phyloP scores from a whole-genome alignment of 352 stramenopile genomes.

The Plasmopara viticola region DNA sequence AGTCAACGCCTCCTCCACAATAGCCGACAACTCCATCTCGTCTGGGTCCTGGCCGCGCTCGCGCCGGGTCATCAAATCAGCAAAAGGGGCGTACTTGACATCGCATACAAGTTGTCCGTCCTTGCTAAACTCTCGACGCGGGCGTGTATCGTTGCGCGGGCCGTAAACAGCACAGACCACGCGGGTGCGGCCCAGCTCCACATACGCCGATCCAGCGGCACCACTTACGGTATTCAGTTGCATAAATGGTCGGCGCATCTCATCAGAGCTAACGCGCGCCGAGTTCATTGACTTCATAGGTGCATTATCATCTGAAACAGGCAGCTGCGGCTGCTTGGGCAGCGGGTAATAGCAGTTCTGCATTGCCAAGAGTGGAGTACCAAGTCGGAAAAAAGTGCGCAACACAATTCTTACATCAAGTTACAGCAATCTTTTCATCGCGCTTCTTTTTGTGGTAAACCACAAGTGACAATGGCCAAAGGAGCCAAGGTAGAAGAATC shows the following conservation, averaged over 20 bases:
- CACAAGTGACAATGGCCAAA: slow-evolving; percentile 28
- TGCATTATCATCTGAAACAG: slow-evolving; percentile 18
- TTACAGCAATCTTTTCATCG: slow-evolving; percentile 4
- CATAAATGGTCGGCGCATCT: slow-evolving; percentile 85
- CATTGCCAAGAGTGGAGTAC: slow-evolving; percentile 26
- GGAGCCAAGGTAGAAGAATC: slow-evolving; percentile 25
- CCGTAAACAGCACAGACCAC: slow-evolving; percentile 87
- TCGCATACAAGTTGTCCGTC: slow-evolving; percentile 84
- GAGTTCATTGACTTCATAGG: slow-evolving; percentile 36
- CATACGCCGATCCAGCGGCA: slow-evolving; percentile 83
- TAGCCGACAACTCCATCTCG: slow-evolving; percentile 73
- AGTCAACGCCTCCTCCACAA: slow-evolving; percentile 69
- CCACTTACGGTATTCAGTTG: slow-evolving; percentile 74
- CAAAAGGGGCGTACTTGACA: slow-evolving; percentile 85
- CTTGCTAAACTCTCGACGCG: slow-evolving; percentile 77
- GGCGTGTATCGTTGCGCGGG: slow-evolving; percentile 67
- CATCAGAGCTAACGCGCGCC: slow-evolving; percentile 48
- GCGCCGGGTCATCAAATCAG: slow-evolving; percentile 46
- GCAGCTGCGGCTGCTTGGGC: slow-evolving; percentile 20
- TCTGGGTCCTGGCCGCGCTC: slow-evolving; percentile 71
- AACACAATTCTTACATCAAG: slow-evolving; percentile 4
- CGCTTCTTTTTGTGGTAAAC: not conserved
- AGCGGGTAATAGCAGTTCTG: slow-evolving; percentile 84
- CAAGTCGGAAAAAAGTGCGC: not conserved
- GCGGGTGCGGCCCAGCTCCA: slow-evolving; percentile 82